phyloP scores from a whole-genome alignment of 2,329 filamentous ascomycete genomes.

The Colletotrichum tropicale region DNA sequence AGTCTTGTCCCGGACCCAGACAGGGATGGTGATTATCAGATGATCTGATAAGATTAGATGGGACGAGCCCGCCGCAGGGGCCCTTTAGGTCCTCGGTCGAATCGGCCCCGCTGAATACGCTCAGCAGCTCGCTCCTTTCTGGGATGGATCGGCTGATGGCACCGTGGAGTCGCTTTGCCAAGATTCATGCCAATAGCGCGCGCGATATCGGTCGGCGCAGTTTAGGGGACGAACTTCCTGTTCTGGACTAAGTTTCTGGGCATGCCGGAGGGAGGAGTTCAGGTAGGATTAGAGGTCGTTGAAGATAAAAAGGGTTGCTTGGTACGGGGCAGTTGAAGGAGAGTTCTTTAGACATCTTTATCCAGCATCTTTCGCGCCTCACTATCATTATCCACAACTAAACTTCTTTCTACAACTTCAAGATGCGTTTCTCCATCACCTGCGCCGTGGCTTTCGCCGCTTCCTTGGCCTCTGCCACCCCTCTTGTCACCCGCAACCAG shows the following conservation, averaged over 20 bases:
- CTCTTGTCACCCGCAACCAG: constrained; percentile 8
- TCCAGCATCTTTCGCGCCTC: neutral
- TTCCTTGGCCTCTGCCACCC: constrained; percentile 25
- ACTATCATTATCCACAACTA: neutral
- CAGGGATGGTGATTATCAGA: constrained; percentile 24
- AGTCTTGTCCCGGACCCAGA: neutral
- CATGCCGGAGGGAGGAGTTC: neutral
- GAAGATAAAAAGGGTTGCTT: neutral
- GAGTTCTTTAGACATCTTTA: neutral
- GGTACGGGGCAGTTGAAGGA: neutral
- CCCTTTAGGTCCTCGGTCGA: neutral
- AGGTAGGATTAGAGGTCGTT: neutral
- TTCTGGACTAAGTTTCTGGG: neutral
- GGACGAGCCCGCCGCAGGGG: neutral
- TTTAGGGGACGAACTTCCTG: neutral
- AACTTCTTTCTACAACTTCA: neutral
- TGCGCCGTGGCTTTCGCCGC: constrained; percentile 30
- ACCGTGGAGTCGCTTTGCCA: neutral
- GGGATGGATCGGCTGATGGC: neutral
- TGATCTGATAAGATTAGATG: constrained; percentile 27
- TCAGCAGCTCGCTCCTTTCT: neutral
- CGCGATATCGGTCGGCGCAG: constrained; percentile 4
- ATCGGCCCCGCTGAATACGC: constrained; percentile 1
- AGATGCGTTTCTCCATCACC: constrained; percentile 31
- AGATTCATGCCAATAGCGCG: constrained; percentile 1